These are phyloP conservation scores for Stropharia rugosoannulata DNA, from an alignment of 768 basidiomycete genomes.

Conservation along the genomic window DNA sequence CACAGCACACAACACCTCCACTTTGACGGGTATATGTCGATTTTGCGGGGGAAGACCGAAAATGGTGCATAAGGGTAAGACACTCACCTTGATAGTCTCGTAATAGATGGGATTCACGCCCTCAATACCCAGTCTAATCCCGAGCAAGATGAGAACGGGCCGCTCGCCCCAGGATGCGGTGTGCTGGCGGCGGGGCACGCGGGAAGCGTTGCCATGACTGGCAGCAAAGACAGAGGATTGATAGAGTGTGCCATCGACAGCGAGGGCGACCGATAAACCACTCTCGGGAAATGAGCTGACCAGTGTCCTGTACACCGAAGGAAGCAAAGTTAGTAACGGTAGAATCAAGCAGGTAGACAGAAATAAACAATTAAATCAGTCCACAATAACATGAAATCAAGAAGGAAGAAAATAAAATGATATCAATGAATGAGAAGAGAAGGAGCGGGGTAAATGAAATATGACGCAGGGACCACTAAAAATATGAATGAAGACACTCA, in stretches of 20 bases:
- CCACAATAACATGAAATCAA: not conserved
- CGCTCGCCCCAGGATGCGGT: constrained; percentile 69
- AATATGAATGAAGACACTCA: constrained; percentile 28
- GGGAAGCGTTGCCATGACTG: constrained; percentile 43
- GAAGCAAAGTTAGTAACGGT: not conserved
- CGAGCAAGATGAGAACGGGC: constrained; percentile 84
- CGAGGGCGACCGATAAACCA: constrained; percentile 78
- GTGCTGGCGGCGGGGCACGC: constrained; percentile 27
- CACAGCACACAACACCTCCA: no score
- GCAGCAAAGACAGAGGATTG: constrained; percentile 85
- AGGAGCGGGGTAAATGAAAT: not conserved
- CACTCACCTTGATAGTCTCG: constrained; percentile 57
- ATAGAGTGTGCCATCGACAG: constrained; percentile 80
- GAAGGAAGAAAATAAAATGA: not conserved
- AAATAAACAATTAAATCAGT: no score
- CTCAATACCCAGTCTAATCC: constrained; percentile 85
- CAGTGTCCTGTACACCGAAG: constrained; percentile 51
- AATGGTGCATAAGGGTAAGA: not conserved
- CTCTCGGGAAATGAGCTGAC: constrained; percentile 79
- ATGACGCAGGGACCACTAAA: not conserved
- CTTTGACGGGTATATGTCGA: no score
- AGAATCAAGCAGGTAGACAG: no score
- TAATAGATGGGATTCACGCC: constrained; percentile 96
- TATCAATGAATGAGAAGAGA: not conserved
- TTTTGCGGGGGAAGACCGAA: not conserved